Evolutionary conservation across 805 yeast genomes (phyloP).

Genomic region (Citeromyces matritensis): DNA sequence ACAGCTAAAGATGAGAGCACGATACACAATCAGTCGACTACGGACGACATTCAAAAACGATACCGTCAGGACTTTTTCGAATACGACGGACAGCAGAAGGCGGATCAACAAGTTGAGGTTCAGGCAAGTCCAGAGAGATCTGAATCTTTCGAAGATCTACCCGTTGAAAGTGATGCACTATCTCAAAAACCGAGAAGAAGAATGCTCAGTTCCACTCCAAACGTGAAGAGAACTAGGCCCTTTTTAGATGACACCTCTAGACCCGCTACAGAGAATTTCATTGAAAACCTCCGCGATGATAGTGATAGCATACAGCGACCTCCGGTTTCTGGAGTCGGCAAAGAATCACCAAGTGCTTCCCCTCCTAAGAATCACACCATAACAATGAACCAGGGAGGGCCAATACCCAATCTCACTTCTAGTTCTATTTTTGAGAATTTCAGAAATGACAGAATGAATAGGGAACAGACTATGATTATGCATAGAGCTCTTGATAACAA

Average conservation of each 20-base stretch:
- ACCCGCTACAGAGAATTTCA: not conserved
- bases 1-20: conserved; percentile 15
- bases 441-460: conserved; percentile 4
- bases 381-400: conserved; percentile 2
- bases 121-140: conserved; percentile 8
- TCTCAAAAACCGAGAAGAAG: not conserved
- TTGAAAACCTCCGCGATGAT: conserved; percentile 3
- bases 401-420: conserved; percentile 5
- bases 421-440: conserved; percentile 8
- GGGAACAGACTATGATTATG: conserved; percentile 1
- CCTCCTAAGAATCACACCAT: conserved; percentile 1
- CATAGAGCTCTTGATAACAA: conserved; percentile 16
- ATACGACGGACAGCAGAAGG: conserved; percentile 1
- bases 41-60: conserved; percentile 6
- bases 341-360: not conserved
- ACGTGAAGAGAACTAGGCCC: conserved; percentile 3
- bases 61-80: conserved; percentile 6
- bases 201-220: conserved; percentile 9
- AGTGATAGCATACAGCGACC: conserved; percentile 7
- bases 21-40: conserved; percentile 1
- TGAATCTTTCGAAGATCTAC: conserved; percentile 4
- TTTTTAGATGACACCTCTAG: conserved; percentile 1
- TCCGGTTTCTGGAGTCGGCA: conserved; percentile 5
- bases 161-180: conserved; percentile 4
- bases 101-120: conserved; percentile 4